Percentiles rank a stretch among this genome's conserved stretches.
Conservation (phyloP, 345 rosid genomes). For the Populus deltoides region DNA sequence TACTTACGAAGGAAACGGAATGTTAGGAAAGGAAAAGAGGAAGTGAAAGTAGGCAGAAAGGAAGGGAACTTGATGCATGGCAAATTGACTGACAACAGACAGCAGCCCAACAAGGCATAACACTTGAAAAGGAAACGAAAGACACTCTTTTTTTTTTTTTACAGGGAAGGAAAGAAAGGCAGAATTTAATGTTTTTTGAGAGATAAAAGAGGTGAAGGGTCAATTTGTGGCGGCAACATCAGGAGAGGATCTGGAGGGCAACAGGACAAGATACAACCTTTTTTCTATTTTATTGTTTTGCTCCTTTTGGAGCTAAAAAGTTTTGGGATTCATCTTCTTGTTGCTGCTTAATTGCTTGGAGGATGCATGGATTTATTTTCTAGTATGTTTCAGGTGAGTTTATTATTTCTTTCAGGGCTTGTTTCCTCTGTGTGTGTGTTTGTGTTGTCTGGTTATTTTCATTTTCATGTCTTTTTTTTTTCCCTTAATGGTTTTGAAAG, state of each 20-base stretch:
- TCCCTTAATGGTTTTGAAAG: not conserved
- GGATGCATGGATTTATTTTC: slow-evolving; percentile 1
- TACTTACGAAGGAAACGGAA: not conserved
- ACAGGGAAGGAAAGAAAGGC: too few relatives aligned
- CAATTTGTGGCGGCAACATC: not conserved
- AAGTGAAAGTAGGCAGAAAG: not conserved
- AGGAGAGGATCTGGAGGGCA: not conserved
- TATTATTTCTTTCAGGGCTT: not conserved
- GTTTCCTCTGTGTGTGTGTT: not conserved
- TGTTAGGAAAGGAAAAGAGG: not conserved
- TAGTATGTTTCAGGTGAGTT: slow-evolving; percentile 13
- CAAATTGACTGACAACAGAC: not conserved
- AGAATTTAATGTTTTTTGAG: not conserved
- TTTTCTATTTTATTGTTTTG: not conserved
- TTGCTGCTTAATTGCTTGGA: not conserved
- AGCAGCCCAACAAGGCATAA: too few relatives aligned
- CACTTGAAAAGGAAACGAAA: not conserved
- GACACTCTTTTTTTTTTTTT: not conserved
- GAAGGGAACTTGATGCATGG: slow-evolving; percentile 6
- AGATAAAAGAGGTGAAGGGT: slow-evolving; percentile 2
- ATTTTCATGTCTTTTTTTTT: not conserved
- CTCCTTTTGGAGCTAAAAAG: not conserved
- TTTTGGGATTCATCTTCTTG: not conserved
- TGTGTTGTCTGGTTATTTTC: not conserved
- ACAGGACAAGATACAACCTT: not conserved